A percentile compares a stretch with the other conserved stretches of the same genome.
Evolutionary conservation across 495 filamentous ascomycete genomes (phyloP).

Genomic region (Penicillium fimorum): DNA sequence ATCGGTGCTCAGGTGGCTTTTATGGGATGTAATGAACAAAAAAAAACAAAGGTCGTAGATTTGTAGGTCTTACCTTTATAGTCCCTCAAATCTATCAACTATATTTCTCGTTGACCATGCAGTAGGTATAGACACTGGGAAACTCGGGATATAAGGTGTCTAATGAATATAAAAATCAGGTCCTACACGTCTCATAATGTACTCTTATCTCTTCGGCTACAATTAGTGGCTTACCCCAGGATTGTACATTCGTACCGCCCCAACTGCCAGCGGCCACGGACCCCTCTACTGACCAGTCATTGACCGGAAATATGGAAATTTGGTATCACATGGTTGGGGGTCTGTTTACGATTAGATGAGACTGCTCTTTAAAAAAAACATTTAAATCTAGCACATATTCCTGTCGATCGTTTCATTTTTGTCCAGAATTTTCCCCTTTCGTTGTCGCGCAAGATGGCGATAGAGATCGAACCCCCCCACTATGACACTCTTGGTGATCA

Average conservation of each 20-base stretch:
- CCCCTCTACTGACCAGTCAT: constrained; percentile 4
- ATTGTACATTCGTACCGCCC: neutral
- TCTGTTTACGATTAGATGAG: neutral
- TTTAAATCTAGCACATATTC: neutral
- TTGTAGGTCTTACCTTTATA: no score
- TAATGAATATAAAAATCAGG: neutral
- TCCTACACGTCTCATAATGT: neutral
- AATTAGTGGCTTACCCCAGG: constrained; percentile 1
- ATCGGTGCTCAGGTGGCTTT: no score
- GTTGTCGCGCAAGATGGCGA: constrained; percentile 7
- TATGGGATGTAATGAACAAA: no score
- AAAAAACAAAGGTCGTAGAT: no score
- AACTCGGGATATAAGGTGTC: neutral
- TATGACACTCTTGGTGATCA: no score
- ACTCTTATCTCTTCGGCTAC: neutral
- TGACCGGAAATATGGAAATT: neutral
- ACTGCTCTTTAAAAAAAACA: neutral
- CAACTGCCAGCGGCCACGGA: neutral
- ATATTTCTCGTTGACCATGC: neutral
- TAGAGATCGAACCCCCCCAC: neutral
- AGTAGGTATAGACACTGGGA: neutral
- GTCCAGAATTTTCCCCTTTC: neutral
- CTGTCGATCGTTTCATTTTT: neutral
- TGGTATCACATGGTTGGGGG: neutral
- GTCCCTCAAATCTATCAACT: no score